phyloP scores from a whole-genome alignment of 768 basidiomycete genomes.

The Leccinellum rugosiceps region DNA sequence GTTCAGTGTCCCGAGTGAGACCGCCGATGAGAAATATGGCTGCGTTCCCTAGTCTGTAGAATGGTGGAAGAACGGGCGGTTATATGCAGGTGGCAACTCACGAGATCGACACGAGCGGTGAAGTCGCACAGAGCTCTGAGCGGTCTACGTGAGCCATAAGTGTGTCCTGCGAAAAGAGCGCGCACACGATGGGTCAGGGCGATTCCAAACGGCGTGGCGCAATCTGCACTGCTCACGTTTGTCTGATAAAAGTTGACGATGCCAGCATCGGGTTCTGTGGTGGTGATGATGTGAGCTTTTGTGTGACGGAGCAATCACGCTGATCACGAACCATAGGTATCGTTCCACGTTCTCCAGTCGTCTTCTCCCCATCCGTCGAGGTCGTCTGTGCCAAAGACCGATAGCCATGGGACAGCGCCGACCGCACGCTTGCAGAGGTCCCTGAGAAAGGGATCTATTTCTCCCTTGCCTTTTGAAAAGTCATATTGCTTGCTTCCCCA shows the following conservation, averaged over 20 bases:
- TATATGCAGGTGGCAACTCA: conserved; percentile 36
- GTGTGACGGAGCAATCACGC: not conserved
- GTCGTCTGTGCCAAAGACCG: conserved; percentile 46
- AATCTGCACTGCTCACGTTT: conserved; percentile 39
- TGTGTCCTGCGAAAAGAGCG: conserved; percentile 53
- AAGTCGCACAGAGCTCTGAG: conserved; percentile 89
- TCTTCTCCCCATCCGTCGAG: conserved; percentile 49
- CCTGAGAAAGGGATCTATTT: conserved; percentile 55
- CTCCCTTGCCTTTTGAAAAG: conserved; percentile 66
- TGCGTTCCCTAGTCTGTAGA: conserved; percentile 75
- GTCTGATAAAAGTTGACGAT: conserved; percentile 95
- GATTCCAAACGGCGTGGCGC: not conserved
- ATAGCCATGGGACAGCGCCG: conserved; percentile 60
- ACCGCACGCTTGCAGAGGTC: conserved; percentile 65
- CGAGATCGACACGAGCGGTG: conserved; percentile 94
- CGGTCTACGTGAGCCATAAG: conserved; percentile 98
- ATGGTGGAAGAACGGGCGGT: not conserved
- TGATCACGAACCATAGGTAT: conserved; percentile 66
- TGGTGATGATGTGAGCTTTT: not conserved
- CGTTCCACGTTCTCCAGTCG: conserved; percentile 73
- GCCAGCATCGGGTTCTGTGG: conserved; percentile 87
- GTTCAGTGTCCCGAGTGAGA: conserved; percentile 68
- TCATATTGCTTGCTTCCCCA: conserved; percentile 97
- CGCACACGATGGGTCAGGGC: not conserved
- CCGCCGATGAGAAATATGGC: conserved; percentile 90